Evolutionary conservation across 2,329 filamentous ascomycete species (phyloP).

Genomic region (Pseudogymnoascus sp.): DNA sequence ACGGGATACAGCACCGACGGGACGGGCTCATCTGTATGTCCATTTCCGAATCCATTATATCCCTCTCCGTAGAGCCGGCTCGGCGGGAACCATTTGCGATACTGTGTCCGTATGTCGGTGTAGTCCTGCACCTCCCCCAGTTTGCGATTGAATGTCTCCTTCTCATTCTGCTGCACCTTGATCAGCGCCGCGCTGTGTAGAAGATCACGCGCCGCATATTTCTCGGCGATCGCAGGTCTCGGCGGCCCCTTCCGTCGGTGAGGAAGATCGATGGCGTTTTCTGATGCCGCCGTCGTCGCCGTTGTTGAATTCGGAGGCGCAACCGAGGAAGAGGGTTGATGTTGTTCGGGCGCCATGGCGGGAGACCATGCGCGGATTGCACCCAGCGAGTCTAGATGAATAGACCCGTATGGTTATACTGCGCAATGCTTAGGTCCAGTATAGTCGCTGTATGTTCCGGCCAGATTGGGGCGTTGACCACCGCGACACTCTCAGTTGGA

Average conservation of each 20-base stretch:
- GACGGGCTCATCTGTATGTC: conserved; percentile 61
- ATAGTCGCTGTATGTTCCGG: not conserved
- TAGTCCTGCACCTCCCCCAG: conserved; percentile 65
- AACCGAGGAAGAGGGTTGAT: conserved; percentile 21
- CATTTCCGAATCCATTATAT: conserved; percentile 85
- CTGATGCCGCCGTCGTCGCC: conserved; percentile 14
- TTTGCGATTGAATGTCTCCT: conserved; percentile 54
- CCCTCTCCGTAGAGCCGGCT: conserved; percentile 61
- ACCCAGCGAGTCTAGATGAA: not conserved
- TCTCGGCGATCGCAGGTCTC: conserved; percentile 40
- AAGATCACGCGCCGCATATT: conserved; percentile 59
- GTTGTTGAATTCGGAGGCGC: conserved; percentile 13
- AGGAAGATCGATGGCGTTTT: conserved; percentile 18
- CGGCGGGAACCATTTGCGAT: conserved; percentile 49
- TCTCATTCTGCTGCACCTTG: conserved; percentile 42
- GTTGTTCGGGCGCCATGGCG: conserved; percentile 28
- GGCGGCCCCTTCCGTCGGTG: conserved; percentile 18
- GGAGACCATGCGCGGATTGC: conserved; percentile 12
- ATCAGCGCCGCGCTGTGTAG: conserved; percentile 48
- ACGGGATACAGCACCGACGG: conserved; percentile 72
- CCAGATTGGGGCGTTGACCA: conserved; percentile 5
- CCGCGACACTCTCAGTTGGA: conserved; percentile 6
- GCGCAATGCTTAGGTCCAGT: conserved; percentile 4
- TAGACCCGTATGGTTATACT: not conserved
- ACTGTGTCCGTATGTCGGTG: conserved; percentile 49